These are phyloP conservation scores for Miscanthus lutarioriparius DNA, from an alignment of 176 grass and related monocot genomes.

Conservation along the genomic window DNA sequence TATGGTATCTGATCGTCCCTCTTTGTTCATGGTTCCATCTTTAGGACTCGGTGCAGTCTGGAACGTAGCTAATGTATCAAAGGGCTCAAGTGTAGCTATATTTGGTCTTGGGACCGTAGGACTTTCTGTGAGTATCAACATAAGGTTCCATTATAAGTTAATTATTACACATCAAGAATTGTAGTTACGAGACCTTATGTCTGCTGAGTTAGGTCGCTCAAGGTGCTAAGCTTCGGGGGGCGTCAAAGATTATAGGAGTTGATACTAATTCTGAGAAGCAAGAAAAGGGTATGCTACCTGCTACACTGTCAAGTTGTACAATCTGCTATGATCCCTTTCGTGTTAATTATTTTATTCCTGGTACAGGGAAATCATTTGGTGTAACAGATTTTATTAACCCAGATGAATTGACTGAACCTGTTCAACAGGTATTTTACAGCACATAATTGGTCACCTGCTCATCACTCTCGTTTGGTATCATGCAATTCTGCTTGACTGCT, in stretches of 20 bases:
- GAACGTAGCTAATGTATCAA: conserved; percentile 82
- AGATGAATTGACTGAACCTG: conserved; percentile 60
- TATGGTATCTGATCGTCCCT: conserved; percentile 3
- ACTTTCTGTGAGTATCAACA: conserved; percentile 79
- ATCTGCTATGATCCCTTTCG: neutral
- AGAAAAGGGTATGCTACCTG: conserved; percentile 64
- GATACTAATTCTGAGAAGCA: conserved; percentile 86
- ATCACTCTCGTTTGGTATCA: conserved; percentile 5
- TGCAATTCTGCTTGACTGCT: neutral
- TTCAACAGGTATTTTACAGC: conserved; percentile 77
- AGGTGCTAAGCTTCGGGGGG: conserved; percentile 81
- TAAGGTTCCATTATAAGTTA: conserved; percentile 24
- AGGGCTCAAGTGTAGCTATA: conserved; percentile 83
- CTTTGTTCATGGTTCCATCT: neutral
- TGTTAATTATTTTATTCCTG: conserved; percentile 46
- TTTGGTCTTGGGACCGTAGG: conserved; percentile 95
- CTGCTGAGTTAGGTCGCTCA: conserved; percentile 74
- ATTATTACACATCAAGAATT: neutral
- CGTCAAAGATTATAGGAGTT: conserved; percentile 85
- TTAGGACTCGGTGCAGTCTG: conserved; percentile 92
- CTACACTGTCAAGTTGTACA: neutral
- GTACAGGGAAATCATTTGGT: conserved; percentile 81
- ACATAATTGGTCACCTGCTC: neutral
- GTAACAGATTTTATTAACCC: conserved; percentile 87
- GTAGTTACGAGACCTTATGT: conserved; percentile 11